Percentiles rank a stretch among this genome's conserved stretches.
Conservation (phyloP, 148 eudicot genomes). For the Heliosperma pusillum region DNA sequence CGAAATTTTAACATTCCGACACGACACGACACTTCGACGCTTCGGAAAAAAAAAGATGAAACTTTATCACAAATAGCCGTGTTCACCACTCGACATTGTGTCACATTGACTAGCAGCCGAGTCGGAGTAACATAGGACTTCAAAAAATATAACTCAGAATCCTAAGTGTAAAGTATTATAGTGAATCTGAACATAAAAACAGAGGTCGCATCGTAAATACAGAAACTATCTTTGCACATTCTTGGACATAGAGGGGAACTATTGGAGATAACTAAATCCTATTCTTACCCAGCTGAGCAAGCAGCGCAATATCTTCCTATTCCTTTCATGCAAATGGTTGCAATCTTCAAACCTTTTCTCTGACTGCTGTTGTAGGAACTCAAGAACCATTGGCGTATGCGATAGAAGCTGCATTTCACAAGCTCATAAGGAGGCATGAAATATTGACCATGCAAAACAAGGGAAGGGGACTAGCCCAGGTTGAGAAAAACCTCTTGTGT, state of each 20-base stretch:
- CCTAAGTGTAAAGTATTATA: neutral
- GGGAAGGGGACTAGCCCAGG: constrained; percentile 8
- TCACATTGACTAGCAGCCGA: neutral
- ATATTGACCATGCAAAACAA: constrained; percentile 14
- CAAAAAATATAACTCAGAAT: neutral
- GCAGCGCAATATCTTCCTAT: constrained; percentile 83
- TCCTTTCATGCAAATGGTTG: constrained; percentile 58
- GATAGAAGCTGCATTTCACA: constrained; percentile 67
- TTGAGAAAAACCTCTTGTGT: constrained; percentile 62
- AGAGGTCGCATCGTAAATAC: neutral
- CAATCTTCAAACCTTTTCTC: constrained; percentile 53
- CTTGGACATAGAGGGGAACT: neutral
- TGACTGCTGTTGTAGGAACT: constrained; percentile 76
- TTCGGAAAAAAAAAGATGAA: too few species aligned
- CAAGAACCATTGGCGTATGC: constrained; percentile 78
- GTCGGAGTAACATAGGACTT: neutral
- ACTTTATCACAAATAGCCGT: neutral
- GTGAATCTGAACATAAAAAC: neutral
- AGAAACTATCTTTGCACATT: constrained; percentile 4
- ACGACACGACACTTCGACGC: neutral
- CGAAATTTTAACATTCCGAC: neutral
- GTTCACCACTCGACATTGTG: neutral
- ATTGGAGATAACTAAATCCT: neutral
- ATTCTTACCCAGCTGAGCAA: constrained; percentile 88
- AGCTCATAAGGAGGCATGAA: constrained; percentile 22